phyloP scores from a whole-genome alignment of 495 filamentous ascomycete genomes.

The Terfezia claveryi region DNA sequence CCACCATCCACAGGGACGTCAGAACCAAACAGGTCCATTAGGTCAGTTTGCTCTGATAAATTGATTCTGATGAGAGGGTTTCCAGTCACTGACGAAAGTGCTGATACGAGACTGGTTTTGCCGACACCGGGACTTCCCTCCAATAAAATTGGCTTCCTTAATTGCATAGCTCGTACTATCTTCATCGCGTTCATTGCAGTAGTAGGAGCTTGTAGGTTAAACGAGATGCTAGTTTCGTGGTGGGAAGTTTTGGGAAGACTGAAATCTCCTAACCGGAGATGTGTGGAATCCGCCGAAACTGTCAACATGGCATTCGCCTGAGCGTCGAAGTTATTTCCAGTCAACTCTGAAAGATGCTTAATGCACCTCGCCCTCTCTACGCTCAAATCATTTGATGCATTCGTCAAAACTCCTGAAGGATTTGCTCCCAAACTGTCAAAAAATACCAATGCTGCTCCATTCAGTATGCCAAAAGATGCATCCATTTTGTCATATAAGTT shows the following conservation, averaged over 20 bases:
- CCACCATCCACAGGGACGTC: conserved; percentile 87
- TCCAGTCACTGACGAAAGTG: conserved; percentile 55
- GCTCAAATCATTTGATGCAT: conserved; percentile 26
- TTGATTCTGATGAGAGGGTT: conserved; percentile 80
- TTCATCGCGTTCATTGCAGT: conserved; percentile 75
- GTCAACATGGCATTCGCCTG: conserved; percentile 7
- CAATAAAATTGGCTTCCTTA: conserved; percentile 72
- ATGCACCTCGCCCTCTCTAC: conserved; percentile 49
- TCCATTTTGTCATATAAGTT: conserved; percentile 37
- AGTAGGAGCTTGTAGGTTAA: conserved; percentile 70
- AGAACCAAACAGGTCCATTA: conserved; percentile 93
- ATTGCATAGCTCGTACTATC: conserved; percentile 71
- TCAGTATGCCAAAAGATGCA: conserved; percentile 37
- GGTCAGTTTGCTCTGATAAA: conserved; percentile 87
- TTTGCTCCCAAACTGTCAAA: conserved; percentile 89
- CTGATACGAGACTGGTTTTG: conserved; percentile 80
- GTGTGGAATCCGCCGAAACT: conserved; percentile 26
- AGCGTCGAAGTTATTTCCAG: conserved; percentile 19
- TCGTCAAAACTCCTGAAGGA: conserved; percentile 38
- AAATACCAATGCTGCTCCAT: conserved; percentile 89
- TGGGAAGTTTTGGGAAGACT: conserved; percentile 30
- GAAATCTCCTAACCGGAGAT: conserved; percentile 51
- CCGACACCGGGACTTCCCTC: conserved; percentile 95
- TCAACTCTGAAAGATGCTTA: conserved; percentile 42
- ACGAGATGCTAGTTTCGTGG: conserved; percentile 23